Evolutionary conservation across 2,329 filamentous ascomycete genomes (phyloP), one percentile per base, ranked within the genome.

Genomic region (Akanthomyces dipterigenus): DNA sequence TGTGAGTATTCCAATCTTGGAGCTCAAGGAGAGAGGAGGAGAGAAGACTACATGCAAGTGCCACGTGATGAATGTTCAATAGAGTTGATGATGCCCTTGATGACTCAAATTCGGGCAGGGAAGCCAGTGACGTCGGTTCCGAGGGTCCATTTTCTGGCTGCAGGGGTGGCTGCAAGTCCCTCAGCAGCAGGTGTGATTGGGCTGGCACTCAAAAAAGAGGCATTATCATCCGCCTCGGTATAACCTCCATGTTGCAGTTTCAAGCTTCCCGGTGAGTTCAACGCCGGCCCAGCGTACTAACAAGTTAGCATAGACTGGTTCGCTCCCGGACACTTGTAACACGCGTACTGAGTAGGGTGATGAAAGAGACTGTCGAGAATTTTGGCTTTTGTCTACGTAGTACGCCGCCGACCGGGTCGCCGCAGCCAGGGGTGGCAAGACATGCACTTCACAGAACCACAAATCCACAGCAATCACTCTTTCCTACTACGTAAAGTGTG

Each of bases 71-170:
- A 38, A 34, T 45, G 6, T 22, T 40, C 31, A 5, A 40, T 24
- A n/a, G 28, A 20, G 5, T 43, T 28, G 11, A 49, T 16, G 55
- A 48, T 40, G 55, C 31, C 20, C 3, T 28, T 57, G 55, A 14
- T 9, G 34, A 49, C 38, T 20, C 43, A 28, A 49, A 28, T 49
- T 49, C 42, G 18, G 55, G 31, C 54, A 46, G 42, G n/a, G 36
- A 18, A 36, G 38, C n/a, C n/a, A 40, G 43, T 56, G 54, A 57
- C 55, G 55, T 57, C 55, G 55, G 54, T 56, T 22, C 55, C 22
- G 46, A 50, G 20, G n/a, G 46, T 38, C 31, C 31, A 34, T 34
- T 34, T 34, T 11, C 12, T 38, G 46, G 43, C 55, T 28, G 22
- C 43, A 57, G 20, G 28, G 43, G 45, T 40, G 31, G 20, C 18